Conservation (phyloP, 2,329 filamentous ascomycete genomes). For the Dothideomycetes sp. region DNA sequence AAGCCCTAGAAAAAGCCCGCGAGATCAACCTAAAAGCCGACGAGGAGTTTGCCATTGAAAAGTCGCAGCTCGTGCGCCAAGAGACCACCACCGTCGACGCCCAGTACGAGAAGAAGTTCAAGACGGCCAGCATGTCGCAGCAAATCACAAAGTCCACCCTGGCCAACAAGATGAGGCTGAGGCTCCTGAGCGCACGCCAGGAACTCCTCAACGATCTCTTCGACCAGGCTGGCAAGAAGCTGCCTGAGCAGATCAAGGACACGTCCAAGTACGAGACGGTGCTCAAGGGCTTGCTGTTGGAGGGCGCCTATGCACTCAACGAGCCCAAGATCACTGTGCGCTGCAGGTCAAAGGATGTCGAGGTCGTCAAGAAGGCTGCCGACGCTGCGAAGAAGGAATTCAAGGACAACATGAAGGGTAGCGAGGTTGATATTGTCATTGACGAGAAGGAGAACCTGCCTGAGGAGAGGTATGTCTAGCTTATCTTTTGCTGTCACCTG, state of each 20-base stretch:
- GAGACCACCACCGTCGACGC: constrained; percentile 88
- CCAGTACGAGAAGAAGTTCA: constrained; percentile 97
- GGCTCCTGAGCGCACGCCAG: constrained; percentile 77
- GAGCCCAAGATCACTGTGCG: constrained; percentile 68
- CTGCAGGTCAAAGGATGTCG: constrained; percentile 69
- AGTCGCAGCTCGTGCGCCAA: constrained; percentile 94
- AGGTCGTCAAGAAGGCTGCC: constrained; percentile 65
- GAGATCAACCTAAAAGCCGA: constrained; percentile 98
- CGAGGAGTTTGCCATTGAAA: constrained; percentile 98
- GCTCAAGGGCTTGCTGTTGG: constrained; percentile 71
- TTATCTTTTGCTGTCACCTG: no score
- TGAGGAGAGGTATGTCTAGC: constrained; percentile 63
- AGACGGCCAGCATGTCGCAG: constrained; percentile 95
- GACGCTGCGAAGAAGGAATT: constrained; percentile 70
- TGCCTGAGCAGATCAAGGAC: constrained; percentile 56
- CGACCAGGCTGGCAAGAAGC: constrained; percentile 63
- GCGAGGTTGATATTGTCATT: constrained; percentile 58
- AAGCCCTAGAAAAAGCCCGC: constrained; percentile 90
- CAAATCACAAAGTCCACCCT: constrained; percentile 96
- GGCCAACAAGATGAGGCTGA: constrained; percentile 89
- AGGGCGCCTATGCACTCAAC: constrained; percentile 79
- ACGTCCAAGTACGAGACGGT: constrained; percentile 63
- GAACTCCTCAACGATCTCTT: constrained; percentile 86
- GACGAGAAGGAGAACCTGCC: constrained; percentile 72
- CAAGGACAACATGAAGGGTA: constrained; percentile 59